Evolutionary conservation across 371 early-diverging fungal species (phyloP), one percentile per base, ranked within the genome.

Genomic region (Rhizopus microsporus): DNA sequence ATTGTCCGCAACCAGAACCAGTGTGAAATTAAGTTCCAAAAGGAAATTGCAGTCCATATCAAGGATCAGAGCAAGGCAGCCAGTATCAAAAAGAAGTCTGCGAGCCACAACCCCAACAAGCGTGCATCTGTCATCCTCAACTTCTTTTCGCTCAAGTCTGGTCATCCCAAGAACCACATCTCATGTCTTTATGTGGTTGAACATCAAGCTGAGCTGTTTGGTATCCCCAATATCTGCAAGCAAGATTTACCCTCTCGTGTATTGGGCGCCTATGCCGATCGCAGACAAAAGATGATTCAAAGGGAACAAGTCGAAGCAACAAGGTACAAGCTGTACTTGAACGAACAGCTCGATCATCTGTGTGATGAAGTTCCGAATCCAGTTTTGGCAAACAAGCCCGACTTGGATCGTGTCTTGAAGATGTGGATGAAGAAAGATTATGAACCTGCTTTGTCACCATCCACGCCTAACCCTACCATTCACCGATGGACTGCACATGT

Each of bases 31-130:
- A 65, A 65, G 1, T 83, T 85, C 54, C 59, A 67, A n/a, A 83
- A 76, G 71, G 85, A 85, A 46, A 61, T 87, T 43, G 74, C 74
- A 5, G 71, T 78, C 0, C 74, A 75, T 57, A 82, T 84, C 57
- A 77, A 80, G 50, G 83, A 78, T 15, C 77, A 81, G 16, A 63
- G 16, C 48, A 62, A 62, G 58, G 62, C 67, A 8, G 56, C 67
- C 12, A 55, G 15, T 5, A 55, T 67, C 33, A 47, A 81, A 69
- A 59, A 70, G 74, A 40, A 66, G 67, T 33, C 66, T 61, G 39
- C 61, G 16, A n/a, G 69, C 62, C 23, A 23, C 23, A 23, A 29
- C 29, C 37, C 72, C 59, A 59, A 31, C 73, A 68, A 71, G 31
- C 68, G 77, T 3, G 57, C 46, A 63, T 56, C 67, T 64, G 40